phyloP scores from a whole-genome alignment of 2,329 filamentous ascomycete genomes.

The Claviceps africana region DNA sequence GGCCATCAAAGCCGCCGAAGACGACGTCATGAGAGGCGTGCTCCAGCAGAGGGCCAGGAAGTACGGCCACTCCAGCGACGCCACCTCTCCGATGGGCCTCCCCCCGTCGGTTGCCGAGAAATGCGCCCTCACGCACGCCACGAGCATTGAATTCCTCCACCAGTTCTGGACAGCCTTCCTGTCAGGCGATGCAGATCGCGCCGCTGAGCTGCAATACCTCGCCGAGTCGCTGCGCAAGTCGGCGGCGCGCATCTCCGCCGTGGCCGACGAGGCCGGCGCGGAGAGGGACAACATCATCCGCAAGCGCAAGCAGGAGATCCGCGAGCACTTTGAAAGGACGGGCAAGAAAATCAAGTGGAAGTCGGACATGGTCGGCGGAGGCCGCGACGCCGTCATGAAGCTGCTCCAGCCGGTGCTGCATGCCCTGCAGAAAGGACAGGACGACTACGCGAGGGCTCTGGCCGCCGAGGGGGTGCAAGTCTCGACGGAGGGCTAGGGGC shows the following conservation, averaged over 20 bases:
- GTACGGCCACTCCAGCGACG: conserved; percentile 34
- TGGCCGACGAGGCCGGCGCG: conserved; percentile 65
- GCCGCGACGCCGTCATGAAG: conserved; percentile 58
- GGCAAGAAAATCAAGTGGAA: conserved; percentile 61
- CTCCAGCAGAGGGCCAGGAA: conserved; percentile 46
- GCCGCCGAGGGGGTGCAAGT: conserved; percentile 44
- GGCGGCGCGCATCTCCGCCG: conserved; percentile 62
- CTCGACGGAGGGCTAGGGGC: conserved; percentile 27
- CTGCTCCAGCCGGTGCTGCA: conserved; percentile 62
- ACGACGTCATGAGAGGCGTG: conserved; percentile 52
- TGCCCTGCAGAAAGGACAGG: conserved; percentile 55
- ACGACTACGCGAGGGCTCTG: conserved; percentile 57
- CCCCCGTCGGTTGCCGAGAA: conserved; percentile 43
- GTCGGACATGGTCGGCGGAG: conserved; percentile 55
- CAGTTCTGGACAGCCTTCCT: conserved; percentile 93
- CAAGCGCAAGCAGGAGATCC: conserved; percentile 53
- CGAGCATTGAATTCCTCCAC: conserved; percentile 87
- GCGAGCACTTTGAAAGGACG: conserved; percentile 56
- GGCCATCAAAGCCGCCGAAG: conserved; percentile 49
- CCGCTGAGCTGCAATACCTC: conserved; percentile 66
- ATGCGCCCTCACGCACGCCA: conserved; percentile 65
- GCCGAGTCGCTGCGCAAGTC: conserved; percentile 71
- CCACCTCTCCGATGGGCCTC: conserved; percentile 37
- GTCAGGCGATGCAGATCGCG: conserved; percentile 71
- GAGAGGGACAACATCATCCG: conserved; percentile 56